Evolutionary conservation across 2,329 filamentous ascomycete genomes (phyloP).

Genomic region (Stemphylium lycopersici): DNA sequence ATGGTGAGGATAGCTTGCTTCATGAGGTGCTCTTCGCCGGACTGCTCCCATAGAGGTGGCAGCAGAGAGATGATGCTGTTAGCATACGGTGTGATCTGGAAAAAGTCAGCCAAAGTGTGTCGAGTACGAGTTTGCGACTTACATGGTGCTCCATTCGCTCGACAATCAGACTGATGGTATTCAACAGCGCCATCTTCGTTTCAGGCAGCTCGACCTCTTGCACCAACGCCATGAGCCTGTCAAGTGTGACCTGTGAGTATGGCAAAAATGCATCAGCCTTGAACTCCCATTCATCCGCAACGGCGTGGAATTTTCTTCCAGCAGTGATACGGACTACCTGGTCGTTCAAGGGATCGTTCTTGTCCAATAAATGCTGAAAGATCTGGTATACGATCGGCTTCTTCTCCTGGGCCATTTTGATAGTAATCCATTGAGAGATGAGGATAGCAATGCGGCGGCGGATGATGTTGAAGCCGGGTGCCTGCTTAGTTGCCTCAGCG

Average conservation of each 20-base stretch:
- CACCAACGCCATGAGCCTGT: constrained; percentile 76
- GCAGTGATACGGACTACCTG: constrained; percentile 91
- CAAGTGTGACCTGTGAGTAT: constrained; percentile 75
- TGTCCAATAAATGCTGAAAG: constrained; percentile 83
- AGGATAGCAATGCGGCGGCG: constrained; percentile 87
- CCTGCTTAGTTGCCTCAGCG: constrained; percentile 74
- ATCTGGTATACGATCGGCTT: constrained; percentile 83
- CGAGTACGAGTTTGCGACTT: constrained; percentile 21
- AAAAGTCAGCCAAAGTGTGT: constrained; percentile 8
- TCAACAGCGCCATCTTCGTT: constrained; percentile 87
- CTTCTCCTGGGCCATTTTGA: constrained; percentile 73
- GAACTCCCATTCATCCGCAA: constrained; percentile 87
- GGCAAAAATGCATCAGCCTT: constrained; percentile 74
- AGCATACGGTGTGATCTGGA: constrained; percentile 66
- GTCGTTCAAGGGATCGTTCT: constrained; percentile 80
- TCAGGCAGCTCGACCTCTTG: constrained; percentile 81
- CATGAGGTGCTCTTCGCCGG: constrained; percentile 86
- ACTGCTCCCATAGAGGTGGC: constrained; percentile 82
- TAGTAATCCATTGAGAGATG: constrained; percentile 85
- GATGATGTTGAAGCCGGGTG: constrained; percentile 76
- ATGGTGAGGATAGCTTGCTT: constrained; percentile 92
- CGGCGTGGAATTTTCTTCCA: constrained; percentile 78
- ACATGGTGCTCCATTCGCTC: constrained; percentile 78
- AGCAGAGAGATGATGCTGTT: constrained; percentile 82
- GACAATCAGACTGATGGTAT: constrained; percentile 82